Evolutionary conservation across 73 alveolate genomes (phyloP), one percentile per base, ranked within the genome.

Genomic region (Paramecium caudatum): DNA sequence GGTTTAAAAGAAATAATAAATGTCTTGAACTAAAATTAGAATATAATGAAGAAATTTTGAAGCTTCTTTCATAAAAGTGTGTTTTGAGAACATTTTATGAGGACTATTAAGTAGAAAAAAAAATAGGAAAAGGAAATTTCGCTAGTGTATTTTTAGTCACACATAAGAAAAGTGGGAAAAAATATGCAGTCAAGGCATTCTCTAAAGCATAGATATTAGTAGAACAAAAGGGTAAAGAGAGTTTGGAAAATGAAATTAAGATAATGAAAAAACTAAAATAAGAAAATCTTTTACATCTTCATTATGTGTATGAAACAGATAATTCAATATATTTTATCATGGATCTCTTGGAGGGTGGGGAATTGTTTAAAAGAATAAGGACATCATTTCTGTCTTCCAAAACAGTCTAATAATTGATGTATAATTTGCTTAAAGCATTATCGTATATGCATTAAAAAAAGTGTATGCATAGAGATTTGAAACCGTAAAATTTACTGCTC

Each of bases 391-490:
- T 36, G 49, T 0, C 34, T 32, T 33, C 8, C 47, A 33, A 49
- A 65, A 36, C 27, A 33, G 83, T 65, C 3, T 33, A 65, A 36
- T 25, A 30, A 9, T 13, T 65, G 5, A 65, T 65, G 25, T 13
- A 65, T 15, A 65, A 65, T 33, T 65, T 65, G n/a, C 39, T 65
- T 15, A 1, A 19, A 1, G 46, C 91, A 8, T 33, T 83, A n/a
- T 41, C 32, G 46, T 70, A 83, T 61, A 30, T 83, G 12, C 91
- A 83, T 55, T 32, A 8, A n/a, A 83, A 83, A 37, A 36, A 83
- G 1, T 50, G 49, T 39, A 33, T 83, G 55, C 91, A 83, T 45
- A 83, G 91, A 61, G 91, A 83, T 37, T 15, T 83, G 10, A 83
- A 83, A 70, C 84, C 84, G 16, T 83, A 83, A 37, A 83, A 83